phyloP scores from a whole-genome alignment of 495 filamentous ascomycete species.

The Cairneyella variabilis region DNA sequence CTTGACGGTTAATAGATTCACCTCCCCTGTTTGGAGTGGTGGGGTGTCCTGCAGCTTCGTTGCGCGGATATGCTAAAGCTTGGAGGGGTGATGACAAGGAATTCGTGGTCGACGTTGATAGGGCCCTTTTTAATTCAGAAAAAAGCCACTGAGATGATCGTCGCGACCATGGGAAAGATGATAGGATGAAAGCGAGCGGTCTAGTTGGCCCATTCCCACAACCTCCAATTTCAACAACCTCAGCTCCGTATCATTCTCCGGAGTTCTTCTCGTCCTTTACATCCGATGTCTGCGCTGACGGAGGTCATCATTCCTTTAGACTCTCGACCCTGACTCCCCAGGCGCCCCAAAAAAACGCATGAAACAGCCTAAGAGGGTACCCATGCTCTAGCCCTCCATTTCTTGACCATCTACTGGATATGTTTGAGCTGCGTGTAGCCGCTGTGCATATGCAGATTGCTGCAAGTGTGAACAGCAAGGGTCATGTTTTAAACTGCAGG shows the following conservation, averaged over 20 bases:
- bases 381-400: slow-evolving; percentile 13
- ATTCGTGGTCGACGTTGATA: slow-evolving; percentile 25
- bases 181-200: too few relatives aligned
- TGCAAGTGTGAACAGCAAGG: slow-evolving; percentile 25
- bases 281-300: too few relatives aligned
- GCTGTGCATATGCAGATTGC: slow-evolving; percentile 27
- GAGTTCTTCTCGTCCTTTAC: too few relatives aligned
- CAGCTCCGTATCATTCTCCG: too few relatives aligned
- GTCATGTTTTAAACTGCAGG: slow-evolving; percentile 26
- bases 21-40: neutral
- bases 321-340: too few relatives aligned
- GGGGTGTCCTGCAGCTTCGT: too few relatives aligned
- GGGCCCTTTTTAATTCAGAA: too few relatives aligned
- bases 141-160: slow-evolving; percentile 15
- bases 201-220: too few relatives aligned
- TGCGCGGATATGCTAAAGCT: slow-evolving; percentile 19
- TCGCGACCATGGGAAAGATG: slow-evolving; percentile 21
- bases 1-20: neutral
- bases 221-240: neutral
- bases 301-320: too few relatives aligned
- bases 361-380: slow-evolving; percentile 27
- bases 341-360: too few relatives aligned
- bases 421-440: slow-evolving; percentile 25
- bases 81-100: neutral
- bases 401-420: slow-evolving; percentile 16